Evolutionary conservation across 139 green algal species (phyloP), one percentile per base, ranked within the genome.

Genomic region (Pycnococcus provasolii): DNA sequence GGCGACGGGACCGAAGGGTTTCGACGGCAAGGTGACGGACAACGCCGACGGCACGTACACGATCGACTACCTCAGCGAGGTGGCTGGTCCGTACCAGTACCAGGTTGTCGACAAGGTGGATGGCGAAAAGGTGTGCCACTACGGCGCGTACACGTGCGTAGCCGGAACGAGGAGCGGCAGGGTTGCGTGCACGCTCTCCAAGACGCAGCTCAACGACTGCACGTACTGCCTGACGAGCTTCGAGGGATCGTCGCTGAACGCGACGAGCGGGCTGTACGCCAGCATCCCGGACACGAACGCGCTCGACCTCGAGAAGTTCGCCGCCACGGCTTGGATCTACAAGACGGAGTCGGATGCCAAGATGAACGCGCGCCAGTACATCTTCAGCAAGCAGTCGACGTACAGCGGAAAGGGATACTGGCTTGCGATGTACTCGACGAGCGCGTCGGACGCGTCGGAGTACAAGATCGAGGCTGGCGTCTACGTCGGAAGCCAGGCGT

Each of bases 341-440:
- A 73, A 73, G 67, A 0, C 11, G 11, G 41, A 39, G 43, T 26
- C 26, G 26, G 26, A 26, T 26, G 50, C 50, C 50, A 37, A 11
- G 50, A 13, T 11, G 11, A 13, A 11, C 50, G 9, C 68, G 3
- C 42, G 43, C n/a, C 42, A 75, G 68, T 70, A 70, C 51, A 64
- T 75, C 26, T 15, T 75, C 6, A 69, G 59, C 46, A 75, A 75
- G 68, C 60, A 70, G 68, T 58, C n/a, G 3, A 47, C 62, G 47
- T 52, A 70, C 68, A 58, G 26, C 15, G 61, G 61, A 39, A 75
- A 75, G 68, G 68, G 68, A 46, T 75, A 75, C 50, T 75, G 68
- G 68, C 43, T 75, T 3, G 68, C 54, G 43, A 40, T 75, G 15
- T 69, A 13, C 45, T 42, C 41, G 6, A 45, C 50, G 40, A 4